Evolutionary conservation across 1,139 yeast species (phyloP).

Genomic region (Suhomyces guaymorum): DNA sequence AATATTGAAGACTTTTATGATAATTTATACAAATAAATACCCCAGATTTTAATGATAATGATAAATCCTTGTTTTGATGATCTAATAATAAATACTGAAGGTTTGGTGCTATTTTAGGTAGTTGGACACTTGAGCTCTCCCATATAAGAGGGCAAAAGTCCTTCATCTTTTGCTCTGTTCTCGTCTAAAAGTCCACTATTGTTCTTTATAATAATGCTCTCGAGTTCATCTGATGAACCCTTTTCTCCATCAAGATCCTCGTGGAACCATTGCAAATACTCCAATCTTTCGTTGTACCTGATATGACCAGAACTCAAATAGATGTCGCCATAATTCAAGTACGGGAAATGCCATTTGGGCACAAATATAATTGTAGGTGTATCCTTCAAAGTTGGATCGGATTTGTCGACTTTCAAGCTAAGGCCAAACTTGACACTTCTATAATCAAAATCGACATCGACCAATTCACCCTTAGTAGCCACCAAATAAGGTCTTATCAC

Average conservation of each 20-base stretch:
- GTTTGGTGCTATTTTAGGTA: conserved; percentile 13
- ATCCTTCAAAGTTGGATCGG: conserved; percentile 18
- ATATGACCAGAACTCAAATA: conserved; percentile 57
- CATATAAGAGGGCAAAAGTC: conserved; percentile 16
- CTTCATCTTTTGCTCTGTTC: conserved; percentile 14
- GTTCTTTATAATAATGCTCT: conserved; percentile 41
- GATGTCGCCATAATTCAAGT: conserved; percentile 44
- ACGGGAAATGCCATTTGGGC: conserved; percentile 70
- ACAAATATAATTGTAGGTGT: conserved; percentile 61
- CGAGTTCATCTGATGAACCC: conserved; percentile 16
- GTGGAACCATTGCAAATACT: conserved; percentile 73
- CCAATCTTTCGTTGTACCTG: conserved; percentile 49
- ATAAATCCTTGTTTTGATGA: too few species aligned
- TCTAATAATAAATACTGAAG: neutral
- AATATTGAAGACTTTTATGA: too few species aligned
- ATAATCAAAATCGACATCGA: conserved; percentile 57
- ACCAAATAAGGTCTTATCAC: conserved; percentile 72
- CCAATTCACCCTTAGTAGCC: conserved; percentile 56
- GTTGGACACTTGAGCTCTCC: conserved; percentile 24
- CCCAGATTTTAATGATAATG: too few species aligned
- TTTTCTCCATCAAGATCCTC: conserved; percentile 17
- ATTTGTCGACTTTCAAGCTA: conserved; percentile 33
- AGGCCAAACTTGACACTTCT: conserved; percentile 47
- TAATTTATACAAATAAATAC: too few species aligned
- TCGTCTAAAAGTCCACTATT: conserved; percentile 40